A percentile compares a stretch with the other conserved stretches of the same genome.
Conservation (phyloP, 164 flowering plant species). For the Nymphaea colorata region DNA sequence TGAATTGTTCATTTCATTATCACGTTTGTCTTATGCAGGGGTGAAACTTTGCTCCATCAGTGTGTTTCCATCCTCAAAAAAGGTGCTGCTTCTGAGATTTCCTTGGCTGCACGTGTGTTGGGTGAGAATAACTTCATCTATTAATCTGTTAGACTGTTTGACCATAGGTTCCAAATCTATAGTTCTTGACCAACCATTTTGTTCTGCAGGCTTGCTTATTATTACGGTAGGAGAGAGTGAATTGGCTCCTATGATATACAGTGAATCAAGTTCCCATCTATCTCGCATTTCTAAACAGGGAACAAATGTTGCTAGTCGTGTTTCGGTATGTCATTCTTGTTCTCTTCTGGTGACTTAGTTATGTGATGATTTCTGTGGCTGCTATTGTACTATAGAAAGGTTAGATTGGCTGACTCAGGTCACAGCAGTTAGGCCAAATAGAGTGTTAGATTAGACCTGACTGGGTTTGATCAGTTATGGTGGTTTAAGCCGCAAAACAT, state of each 20-base stretch:
- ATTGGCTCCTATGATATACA: background rate
- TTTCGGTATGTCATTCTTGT: background rate
- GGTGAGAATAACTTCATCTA: background rate
- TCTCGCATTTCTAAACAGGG: constrained; percentile 2
- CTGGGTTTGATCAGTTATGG: no score
- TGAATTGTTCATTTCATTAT: background rate
- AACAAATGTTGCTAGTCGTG: background rate
- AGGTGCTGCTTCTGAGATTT: constrained; percentile 5
- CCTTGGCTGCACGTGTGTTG: constrained; percentile 1
- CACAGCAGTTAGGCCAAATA: no score
- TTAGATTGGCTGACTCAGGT: no score
- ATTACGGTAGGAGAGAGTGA: constrained; percentile 1
- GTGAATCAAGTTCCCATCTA: constrained; percentile 1
- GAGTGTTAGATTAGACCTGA: no score
- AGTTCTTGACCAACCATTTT: background rate
- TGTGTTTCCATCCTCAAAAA: constrained; percentile 4
- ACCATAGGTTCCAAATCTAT: no score
- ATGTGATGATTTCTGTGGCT: no score
- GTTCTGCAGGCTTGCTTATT: constrained; percentile 3
- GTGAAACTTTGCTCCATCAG: constrained; percentile 7
- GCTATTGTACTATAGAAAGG: no score
- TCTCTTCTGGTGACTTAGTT: background rate
- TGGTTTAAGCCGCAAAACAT: no score
- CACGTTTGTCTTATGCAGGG: background rate
- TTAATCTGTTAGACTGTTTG: no score